phyloP scores from a whole-genome alignment of 805 yeast species.

The Candida endomychidarum region DNA sequence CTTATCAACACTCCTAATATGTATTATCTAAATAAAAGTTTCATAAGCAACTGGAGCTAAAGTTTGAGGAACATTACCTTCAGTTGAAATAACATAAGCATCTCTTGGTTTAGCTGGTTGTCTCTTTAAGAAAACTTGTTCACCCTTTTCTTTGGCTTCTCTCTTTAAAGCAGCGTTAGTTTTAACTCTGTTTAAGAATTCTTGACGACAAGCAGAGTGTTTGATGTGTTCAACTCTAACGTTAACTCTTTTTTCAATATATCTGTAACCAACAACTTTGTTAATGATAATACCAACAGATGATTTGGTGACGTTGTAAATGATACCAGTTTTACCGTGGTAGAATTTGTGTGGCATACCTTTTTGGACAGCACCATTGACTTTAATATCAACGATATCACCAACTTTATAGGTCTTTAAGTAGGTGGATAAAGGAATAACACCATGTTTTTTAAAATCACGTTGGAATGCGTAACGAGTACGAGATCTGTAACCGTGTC shows the following conservation, averaged over 20 bases:
- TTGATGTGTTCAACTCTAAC: conserved; percentile 98
- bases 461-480: conserved; percentile 99
- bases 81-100: conserved; percentile 79
- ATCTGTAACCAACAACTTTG: conserved; percentile 99
- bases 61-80: conserved; percentile 87
- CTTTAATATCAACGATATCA: conserved; percentile 99
- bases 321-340: conserved; percentile 99
- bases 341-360: conserved; percentile 99
- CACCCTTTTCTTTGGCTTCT: conserved; percentile 95
- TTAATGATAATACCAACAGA: conserved; percentile 97
- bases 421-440: conserved; percentile 92
- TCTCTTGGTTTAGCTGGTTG: conserved; percentile 98
- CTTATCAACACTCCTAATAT: too few species aligned
- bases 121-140: conserved; percentile 91
- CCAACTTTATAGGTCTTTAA: conserved; percentile 98
- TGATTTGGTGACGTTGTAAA: conserved; percentile 98
- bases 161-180: conserved; percentile 88
- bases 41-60: conserved; percentile 99
- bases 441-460: conserved; percentile 98
- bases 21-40: conserved; percentile 81
- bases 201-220: conserved; percentile 99
- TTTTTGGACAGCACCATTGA: conserved; percentile 98
- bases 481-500: conserved; percentile 99
- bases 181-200: conserved; percentile 98
- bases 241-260: conserved; percentile 98